Percentiles rank a stretch among this genome's conserved stretches.
Evolutionary conservation across 805 yeast genomes (phyloP).

Genomic region (Starmera quercuum): DNA sequence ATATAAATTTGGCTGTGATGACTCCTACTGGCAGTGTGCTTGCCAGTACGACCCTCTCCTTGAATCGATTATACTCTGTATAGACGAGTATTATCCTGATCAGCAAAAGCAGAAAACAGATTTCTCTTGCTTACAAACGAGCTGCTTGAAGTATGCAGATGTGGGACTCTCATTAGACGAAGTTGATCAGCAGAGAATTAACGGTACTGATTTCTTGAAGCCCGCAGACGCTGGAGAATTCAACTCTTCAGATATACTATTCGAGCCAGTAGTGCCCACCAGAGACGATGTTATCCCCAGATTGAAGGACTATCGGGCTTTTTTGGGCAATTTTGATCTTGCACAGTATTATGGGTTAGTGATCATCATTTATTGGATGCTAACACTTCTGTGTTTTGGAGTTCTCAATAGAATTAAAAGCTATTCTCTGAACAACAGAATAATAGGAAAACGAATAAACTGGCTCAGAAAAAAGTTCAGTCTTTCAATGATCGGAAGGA

Average conservation of each 20-base stretch:
- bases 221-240: background rate
- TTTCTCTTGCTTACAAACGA: background rate
- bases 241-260: background rate
- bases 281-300: background rate
- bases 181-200: background rate
- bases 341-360: background rate
- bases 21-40: background rate
- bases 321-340: background rate
- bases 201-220: background rate
- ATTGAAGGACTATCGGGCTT: background rate
- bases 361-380: background rate
- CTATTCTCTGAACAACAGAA: background rate
- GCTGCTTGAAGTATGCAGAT: background rate
- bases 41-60: background rate
- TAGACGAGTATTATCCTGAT: background rate
- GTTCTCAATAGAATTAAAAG: background rate
- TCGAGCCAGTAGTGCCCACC: background rate
- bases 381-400: background rate
- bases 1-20: background rate
- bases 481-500: constrained; percentile 1
- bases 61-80: background rate
- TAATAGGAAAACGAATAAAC: background rate
- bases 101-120: background rate
- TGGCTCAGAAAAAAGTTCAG: background rate
- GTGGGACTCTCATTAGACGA: background rate